Evolutionary conservation across 225 moss, liverwort and hornwort genomes (phyloP).

Genomic region (Polytrichum formosum): DNA sequence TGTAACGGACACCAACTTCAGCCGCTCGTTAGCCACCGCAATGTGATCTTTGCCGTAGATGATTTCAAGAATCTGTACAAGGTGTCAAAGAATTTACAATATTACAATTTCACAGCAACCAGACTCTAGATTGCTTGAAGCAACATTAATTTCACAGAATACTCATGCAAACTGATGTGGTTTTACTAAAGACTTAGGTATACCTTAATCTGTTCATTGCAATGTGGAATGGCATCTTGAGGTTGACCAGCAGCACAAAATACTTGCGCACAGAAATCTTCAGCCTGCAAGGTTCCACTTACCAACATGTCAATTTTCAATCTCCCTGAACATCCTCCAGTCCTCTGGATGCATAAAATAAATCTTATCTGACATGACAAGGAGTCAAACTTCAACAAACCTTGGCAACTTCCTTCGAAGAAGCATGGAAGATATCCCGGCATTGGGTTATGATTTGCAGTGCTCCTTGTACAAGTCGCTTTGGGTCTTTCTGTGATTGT

Average conservation of each 20-base stretch:
- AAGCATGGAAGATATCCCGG: slow-evolving; percentile 37
- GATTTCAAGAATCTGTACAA: slow-evolving; percentile 67
- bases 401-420: slow-evolving; percentile 58
- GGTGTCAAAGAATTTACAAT: neutral
- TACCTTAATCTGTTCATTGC: slow-evolving; percentile 60
- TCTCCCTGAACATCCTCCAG: no score
- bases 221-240: slow-evolving; percentile 56
- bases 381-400: slow-evolving; percentile 4
- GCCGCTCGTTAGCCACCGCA: slow-evolving; percentile 70
- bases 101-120: no score
- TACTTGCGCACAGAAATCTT: slow-evolving; percentile 69
- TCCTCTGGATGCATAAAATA: no score
- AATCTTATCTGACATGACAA: no score
- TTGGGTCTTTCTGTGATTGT: slow-evolving; percentile 18
- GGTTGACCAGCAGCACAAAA: slow-evolving; percentile 54
- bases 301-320: no score
- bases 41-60: slow-evolving; percentile 70
- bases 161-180: no score
- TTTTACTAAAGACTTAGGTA: no score
- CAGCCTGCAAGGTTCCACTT: slow-evolving; percentile 36
- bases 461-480: slow-evolving; percentile 26
- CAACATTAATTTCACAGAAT: no score
- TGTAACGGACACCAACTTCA: slow-evolving; percentile 78
- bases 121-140: no score
- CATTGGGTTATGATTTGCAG: slow-evolving; percentile 26